Base-by-base conservation (phyloP, 2,329 filamentous ascomycete species). In the Didymella arachidicola region DNA sequence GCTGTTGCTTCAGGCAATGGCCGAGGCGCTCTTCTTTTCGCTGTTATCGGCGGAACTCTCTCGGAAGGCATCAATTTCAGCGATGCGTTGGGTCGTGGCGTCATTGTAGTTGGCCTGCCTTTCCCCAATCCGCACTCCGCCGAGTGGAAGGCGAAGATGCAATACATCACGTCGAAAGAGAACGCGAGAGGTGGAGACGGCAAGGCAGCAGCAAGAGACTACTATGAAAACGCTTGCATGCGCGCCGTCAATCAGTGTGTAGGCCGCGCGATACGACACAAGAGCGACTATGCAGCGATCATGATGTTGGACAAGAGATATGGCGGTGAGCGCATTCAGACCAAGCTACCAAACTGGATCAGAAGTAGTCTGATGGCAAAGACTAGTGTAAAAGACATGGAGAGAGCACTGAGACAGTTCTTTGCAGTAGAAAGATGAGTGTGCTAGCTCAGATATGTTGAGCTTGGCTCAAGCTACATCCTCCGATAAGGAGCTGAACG, bases 51-150 rank as follows among this genome's bases (percentile, higher is more conserved):
- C 53, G 95, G 95, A 14, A 96, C 94, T 66, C 89, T 99, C 79
- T 96, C 92, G 57, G 95, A 99, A 78, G 95, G 95, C 64, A 99
- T 99, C 80, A 99, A 99, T 78, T 99, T 99, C 79, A 94, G 92
- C 0, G 93, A 99, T 78, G 83, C 85, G 3, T 86, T 99, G 0
- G 95, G 95, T 1, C 88, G 95, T 26, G 94, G 91, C 53, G 93
- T 99, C 8, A 81, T 96, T 14, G 90, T 98, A n/a, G 86, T 98
- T 14, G 95, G 95, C 0, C 80, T 99, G 4, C 95, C 95, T 0
- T 99, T 96, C 67, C 93, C 95, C 0, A 99, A 98, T 68, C 88
- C 93, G 52, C 87, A 91, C 66, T 92, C 90, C 10, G 88, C 93
- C 1, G 92, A 97, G 70, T 98, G 94, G 94, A 93, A 92, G 75